These are phyloP conservation scores for Aspergillus pseudoglaucus DNA, from an alignment of 2,329 filamentous ascomycete species.

Conservation along the genomic window DNA sequence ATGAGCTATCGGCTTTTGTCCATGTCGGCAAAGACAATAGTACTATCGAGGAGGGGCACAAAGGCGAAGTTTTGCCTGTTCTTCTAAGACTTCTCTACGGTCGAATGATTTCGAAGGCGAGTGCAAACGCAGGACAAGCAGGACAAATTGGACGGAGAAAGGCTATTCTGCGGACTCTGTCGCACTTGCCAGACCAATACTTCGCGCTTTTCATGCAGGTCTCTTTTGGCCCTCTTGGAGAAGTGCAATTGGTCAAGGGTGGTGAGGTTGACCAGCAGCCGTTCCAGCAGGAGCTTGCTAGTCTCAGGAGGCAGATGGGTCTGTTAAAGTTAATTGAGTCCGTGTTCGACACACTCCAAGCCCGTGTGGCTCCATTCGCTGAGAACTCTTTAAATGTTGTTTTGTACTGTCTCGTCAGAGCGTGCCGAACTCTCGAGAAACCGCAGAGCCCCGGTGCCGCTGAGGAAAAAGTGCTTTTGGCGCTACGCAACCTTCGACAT, in stretches of 20 bases:
- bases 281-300: constrained; percentile 55
- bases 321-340: constrained; percentile 86
- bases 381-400: constrained; percentile 66
- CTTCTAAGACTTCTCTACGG: constrained; percentile 84
- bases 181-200: constrained; percentile 67
- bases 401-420: constrained; percentile 70
- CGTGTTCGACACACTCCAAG: constrained; percentile 76
- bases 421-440: constrained; percentile 50
- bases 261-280: constrained; percentile 45
- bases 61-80: constrained; percentile 70
- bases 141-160: constrained; percentile 74
- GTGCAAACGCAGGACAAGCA: constrained; percentile 67
- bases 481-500: constrained; percentile 46
- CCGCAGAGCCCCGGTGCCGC: constrained; percentile 20
- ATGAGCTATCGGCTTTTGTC: constrained; percentile 85
- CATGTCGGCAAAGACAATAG: constrained; percentile 60
- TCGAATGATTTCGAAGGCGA: constrained; percentile 75
- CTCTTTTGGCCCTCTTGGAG: constrained; percentile 63
- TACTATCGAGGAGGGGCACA: constrained; percentile 67
- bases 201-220: constrained; percentile 78
- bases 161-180: constrained; percentile 67
- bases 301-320: constrained; percentile 75
- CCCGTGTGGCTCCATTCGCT: constrained; percentile 62
- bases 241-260: constrained; percentile 53
- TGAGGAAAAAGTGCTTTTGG: constrained; percentile 25